Base-by-base conservation (phyloP, 2,329 filamentous ascomycete species). In the Cercospora janseana region DNA sequence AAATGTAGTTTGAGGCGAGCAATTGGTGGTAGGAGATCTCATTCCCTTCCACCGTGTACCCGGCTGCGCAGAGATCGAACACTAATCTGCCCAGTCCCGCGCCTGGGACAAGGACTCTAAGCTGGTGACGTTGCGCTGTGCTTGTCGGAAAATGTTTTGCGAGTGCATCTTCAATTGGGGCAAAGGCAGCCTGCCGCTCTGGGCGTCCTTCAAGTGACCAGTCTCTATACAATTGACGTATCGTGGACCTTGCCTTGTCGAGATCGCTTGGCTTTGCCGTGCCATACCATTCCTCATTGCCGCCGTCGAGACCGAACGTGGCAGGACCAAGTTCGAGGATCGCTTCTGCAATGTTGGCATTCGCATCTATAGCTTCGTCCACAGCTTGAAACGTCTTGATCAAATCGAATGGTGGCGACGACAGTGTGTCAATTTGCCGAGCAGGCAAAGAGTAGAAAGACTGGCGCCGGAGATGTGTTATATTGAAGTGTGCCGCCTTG, bases 21-120 rank as follows among this genome's bases (percentile, higher is more conserved):
- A 98, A 80, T 67, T 95, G 89, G 68, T 98, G 93, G 65, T 95
- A 97, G 2, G 91, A 96, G 55, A 97, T 95, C 70, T 98, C 75
- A 65, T 96, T 97, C 21, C 92, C 92, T 68, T 96, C 90, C 0
- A 83, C 80, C 8, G 79, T 73, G 68, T 83, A 94, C 8, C 93
- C 91, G 1, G 74, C 75, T 21, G 73, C 74, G 65, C 85, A 89
- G 10, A 97, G 75, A 35, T 98, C 93, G 63, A 94, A 95, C 0
- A 97, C 88, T 2, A 97, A 75, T 10, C 93, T 80, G 2, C 89
- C 93, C 2, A 98, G 75, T 0, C 93, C 93, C 3, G 92, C 91
- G 0, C 93, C 93, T 0, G 93, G 93, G 0, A 97, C 85, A 0
- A 98, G 78, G 1, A 98, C 82, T 35, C 76, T 81, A 40, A 87